These are phyloP conservation scores for Cornus florida DNA, from an alignment of 148 eudicot species.

Conservation along the genomic window DNA sequence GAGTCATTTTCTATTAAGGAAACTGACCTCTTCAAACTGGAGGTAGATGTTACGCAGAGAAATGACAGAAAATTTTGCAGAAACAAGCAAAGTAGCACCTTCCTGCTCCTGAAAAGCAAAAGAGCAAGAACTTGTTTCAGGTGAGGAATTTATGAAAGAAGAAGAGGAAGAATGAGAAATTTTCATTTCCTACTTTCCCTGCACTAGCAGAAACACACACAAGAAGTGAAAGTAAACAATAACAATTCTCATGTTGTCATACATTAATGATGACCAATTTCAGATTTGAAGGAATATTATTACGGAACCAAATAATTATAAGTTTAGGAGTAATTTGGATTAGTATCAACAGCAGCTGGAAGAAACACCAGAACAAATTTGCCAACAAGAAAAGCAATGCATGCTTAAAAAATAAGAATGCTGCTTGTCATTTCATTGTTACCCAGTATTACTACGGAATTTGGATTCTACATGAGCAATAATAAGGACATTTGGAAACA, in stretches of 20 bases:
- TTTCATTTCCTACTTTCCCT: background rate
- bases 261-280: background rate
- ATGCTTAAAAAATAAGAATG: background rate
- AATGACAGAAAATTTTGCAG: slow-evolving; percentile 82
- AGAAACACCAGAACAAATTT: background rate
- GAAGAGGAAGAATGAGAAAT: slow-evolving; percentile 7
- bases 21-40: slow-evolving; percentile 77
- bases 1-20: background rate
- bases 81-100: slow-evolving; percentile 87
- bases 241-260: background rate
- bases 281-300: background rate
- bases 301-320: background rate
- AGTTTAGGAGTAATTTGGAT: background rate
- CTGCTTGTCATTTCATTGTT: no score
- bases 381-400: background rate
- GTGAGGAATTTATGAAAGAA: background rate
- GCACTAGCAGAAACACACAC: background rate
- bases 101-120: slow-evolving; percentile 68
- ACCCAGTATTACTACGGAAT: background rate
- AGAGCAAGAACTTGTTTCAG: background rate
- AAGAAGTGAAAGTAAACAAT: background rate
- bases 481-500: background rate
- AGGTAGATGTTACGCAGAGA: slow-evolving; percentile 78
- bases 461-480: background rate
- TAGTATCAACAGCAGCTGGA: background rate